phyloP scores from a whole-genome alignment of 1,139 yeast species.

The Pichiaceae sp. region DNA sequence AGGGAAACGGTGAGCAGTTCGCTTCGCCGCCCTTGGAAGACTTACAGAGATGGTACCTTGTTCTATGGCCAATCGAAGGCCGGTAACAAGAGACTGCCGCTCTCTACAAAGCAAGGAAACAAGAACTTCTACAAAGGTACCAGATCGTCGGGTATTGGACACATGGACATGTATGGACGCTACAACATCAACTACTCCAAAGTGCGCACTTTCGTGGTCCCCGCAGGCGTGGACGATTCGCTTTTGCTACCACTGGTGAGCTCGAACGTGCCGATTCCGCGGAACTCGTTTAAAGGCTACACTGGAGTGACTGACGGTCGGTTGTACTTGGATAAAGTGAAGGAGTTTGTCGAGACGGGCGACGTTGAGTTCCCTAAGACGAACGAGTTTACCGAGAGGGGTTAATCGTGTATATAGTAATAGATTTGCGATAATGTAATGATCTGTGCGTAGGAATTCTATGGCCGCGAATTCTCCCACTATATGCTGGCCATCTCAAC shows the following conservation, averaged over 20 bases:
- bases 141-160: constrained; percentile 88
- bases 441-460: too few species aligned
- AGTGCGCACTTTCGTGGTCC: constrained; percentile 88
- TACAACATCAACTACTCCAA: constrained; percentile 75
- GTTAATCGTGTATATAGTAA: too few species aligned
- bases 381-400: background rate
- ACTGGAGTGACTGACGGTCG: constrained; percentile 55
- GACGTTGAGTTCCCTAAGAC: constrained; percentile 22
- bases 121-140: constrained; percentile 94
- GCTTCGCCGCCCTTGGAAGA: constrained; percentile 84
- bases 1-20: constrained; percentile 42
- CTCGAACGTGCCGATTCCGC: constrained; percentile 60
- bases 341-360: constrained; percentile 73
- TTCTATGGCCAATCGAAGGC: constrained; percentile 72
- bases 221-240: constrained; percentile 37
- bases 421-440: too few species aligned
- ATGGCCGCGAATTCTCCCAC: too few species aligned
- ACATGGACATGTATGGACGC: constrained; percentile 62
- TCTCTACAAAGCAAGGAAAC: constrained; percentile 91
- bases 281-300: constrained; percentile 64
- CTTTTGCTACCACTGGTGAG: constrained; percentile 69
- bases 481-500: background rate
- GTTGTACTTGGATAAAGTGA: constrained; percentile 62
- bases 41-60: constrained; percentile 71
- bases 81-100: constrained; percentile 78